Evolutionary conservation across 371 early-diverging fungal genomes (phyloP).

Genomic region (Coemansia sp.): DNA sequence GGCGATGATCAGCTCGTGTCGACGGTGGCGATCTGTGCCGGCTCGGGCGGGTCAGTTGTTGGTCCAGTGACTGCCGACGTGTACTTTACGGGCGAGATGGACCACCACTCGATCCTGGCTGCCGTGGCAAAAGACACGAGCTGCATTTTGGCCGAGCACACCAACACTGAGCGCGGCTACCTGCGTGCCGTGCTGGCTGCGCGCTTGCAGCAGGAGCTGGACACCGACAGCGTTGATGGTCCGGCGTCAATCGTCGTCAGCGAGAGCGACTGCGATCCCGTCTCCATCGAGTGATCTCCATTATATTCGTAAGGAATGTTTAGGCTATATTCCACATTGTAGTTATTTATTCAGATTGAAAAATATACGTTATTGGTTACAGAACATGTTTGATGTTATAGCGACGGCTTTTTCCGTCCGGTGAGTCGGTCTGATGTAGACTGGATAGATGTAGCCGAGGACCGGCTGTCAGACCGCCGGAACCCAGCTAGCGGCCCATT

Average conservation of each 20-base stretch:
- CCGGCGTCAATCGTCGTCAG: constrained; percentile 66
- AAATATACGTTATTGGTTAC: neutral
- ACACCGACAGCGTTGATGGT: constrained; percentile 54
- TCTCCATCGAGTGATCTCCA: constrained; percentile 59
- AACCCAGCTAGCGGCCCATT: neutral
- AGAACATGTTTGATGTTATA: neutral
- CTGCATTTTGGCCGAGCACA: constrained; percentile 90
- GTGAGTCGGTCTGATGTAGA: constrained; percentile 32
- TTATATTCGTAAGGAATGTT: too few species aligned
- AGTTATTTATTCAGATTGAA: neutral
- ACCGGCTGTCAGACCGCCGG: constrained; percentile 27
- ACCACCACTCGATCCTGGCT: constrained; percentile 87
- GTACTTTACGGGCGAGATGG: constrained; percentile 93
- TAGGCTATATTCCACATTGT: constrained; percentile 6
- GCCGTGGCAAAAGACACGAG: constrained; percentile 71
- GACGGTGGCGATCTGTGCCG: constrained; percentile 92
- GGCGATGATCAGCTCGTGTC: constrained; percentile 54
- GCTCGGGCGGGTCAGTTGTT: constrained; percentile 76
- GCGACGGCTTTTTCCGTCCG: constrained; percentile 20
- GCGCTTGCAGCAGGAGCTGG: constrained; percentile 61
- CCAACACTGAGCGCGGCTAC: constrained; percentile 93
- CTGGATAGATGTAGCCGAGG: constrained; percentile 29
- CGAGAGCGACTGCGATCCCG: constrained; percentile 68
- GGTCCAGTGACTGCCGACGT: constrained; percentile 62
- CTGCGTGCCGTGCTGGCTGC: constrained; percentile 68